These are phyloP conservation scores for Acanthamoeba lenticulata DNA, from an alignment of 208 protist species.

Conservation along the genomic window DNA sequence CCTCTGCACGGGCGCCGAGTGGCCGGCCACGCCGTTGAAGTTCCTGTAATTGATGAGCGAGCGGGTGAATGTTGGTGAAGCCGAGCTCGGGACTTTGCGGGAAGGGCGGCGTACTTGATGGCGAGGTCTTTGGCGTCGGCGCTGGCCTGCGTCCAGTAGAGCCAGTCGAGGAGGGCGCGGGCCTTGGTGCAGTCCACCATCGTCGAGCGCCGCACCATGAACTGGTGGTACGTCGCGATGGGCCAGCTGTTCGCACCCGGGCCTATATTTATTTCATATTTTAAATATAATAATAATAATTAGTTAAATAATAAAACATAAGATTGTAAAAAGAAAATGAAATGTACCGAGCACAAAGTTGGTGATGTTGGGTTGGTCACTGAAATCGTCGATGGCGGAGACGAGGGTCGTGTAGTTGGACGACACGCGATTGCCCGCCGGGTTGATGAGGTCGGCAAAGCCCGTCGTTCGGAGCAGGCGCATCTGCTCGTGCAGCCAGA, in stretches of 20 bases:
- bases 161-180: not conserved
- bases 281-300: not conserved
- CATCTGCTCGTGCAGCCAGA: conserved; percentile 35
- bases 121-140: not conserved
- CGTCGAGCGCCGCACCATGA: not conserved
- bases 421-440: not conserved
- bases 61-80: not conserved
- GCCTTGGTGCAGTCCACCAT: not conserved
- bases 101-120: conserved; percentile 1
- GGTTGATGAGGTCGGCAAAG: not conserved
- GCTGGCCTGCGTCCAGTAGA: conserved; percentile 13
- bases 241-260: not conserved
- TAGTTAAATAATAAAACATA: not conserved
- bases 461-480: not conserved
- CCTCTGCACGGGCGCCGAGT: not conserved
- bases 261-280: not conserved
- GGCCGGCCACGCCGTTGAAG: not conserved
- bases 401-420: not conserved
- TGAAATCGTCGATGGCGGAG: conserved; percentile 23
- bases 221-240: not conserved
- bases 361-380: not conserved
- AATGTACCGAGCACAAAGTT: not conserved
- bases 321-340: not conserved
- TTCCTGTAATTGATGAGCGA: too few relatives aligned
- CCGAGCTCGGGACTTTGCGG: not conserved